These are phyloP conservation scores for Trifolium dubium DNA, from an alignment of 306 rosid genomes.

Conservation along the genomic window DNA sequence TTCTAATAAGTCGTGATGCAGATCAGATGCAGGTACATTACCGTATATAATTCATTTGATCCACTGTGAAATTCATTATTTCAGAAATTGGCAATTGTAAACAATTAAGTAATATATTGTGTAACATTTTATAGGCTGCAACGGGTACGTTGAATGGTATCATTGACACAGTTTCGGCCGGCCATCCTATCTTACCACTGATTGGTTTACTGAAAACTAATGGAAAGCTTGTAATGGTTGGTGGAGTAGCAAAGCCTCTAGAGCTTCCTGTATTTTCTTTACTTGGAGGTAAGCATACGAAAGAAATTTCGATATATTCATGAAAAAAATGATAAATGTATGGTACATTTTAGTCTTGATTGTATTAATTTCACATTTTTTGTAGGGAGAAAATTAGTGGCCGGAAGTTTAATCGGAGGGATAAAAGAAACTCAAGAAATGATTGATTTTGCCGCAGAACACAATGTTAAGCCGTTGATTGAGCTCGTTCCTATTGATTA, in stretches of 20 bases:
- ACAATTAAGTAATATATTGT: not conserved
- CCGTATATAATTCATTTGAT: not conserved
- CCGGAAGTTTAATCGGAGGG: constrained; percentile 21
- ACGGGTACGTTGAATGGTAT: constrained; percentile 42
- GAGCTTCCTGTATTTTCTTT: constrained; percentile 44
- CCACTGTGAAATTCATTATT: not conserved
- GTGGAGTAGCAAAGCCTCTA: constrained; percentile 39
- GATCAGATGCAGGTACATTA: constrained; percentile 44
- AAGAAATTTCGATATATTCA: not conserved
- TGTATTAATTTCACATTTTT: not conserved
- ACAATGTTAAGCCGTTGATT: constrained; percentile 25
- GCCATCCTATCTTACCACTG: constrained; percentile 40
- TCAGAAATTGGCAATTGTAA: not conserved
- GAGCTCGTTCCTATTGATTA: constrained; percentile 32
- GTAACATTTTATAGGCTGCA: constrained; percentile 20
- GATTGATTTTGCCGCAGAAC: constrained; percentile 24
- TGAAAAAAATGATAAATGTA: not conserved
- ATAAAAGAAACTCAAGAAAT: not conserved
- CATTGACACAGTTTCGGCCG: constrained; percentile 9
- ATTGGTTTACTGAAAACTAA: constrained; percentile 40
- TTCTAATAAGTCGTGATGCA: constrained; percentile 47
- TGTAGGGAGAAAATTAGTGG: constrained; percentile 7
- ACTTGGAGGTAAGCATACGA: constrained; percentile 11
- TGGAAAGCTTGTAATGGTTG: constrained; percentile 49
- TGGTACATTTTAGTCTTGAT: not conserved